Conservation (phyloP, 2,329 filamentous ascomycete genomes). For the Apiospora sp. region DNA sequence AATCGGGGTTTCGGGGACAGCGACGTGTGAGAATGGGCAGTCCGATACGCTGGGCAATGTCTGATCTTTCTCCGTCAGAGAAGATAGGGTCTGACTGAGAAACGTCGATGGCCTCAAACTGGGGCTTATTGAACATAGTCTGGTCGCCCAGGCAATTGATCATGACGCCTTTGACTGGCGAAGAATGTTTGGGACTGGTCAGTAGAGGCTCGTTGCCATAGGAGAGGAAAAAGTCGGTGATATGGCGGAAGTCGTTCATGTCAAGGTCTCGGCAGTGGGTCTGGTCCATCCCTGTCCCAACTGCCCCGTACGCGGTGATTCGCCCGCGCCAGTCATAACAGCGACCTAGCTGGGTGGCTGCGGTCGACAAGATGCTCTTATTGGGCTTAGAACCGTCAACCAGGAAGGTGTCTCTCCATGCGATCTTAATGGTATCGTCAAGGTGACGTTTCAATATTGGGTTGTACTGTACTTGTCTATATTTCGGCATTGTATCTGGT, state of each 20-base stretch:
- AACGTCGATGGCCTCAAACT: slow-evolving; percentile 31
- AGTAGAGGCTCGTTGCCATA: neutral
- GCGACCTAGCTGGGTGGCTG: slow-evolving; percentile 18
- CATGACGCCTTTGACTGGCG: slow-evolving; percentile 28
- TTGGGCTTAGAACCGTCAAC: slow-evolving; percentile 28
- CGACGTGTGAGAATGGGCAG: slow-evolving; percentile 29
- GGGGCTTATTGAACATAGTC: slow-evolving; percentile 29
- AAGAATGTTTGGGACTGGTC: too few species aligned
- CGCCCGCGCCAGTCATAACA: slow-evolving; percentile 30
- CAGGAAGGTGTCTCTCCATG: slow-evolving; percentile 8
- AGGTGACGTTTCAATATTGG: neutral
- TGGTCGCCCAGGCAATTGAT: slow-evolving; percentile 33
- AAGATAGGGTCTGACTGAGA: slow-evolving; percentile 25
- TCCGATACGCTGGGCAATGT: slow-evolving; percentile 31
- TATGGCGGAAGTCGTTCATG: slow-evolving; percentile 35
- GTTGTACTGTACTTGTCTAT: neutral
- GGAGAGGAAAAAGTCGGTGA: slow-evolving; percentile 29
- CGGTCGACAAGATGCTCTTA: slow-evolving; percentile 25
- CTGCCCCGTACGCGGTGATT: slow-evolving; percentile 21
- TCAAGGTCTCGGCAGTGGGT: slow-evolving; percentile 30
- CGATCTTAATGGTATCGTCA: slow-evolving; percentile 22
- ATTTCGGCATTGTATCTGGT: neutral
- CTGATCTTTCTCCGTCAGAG: slow-evolving; percentile 25
- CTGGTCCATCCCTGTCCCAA: neutral
- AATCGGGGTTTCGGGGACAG: neutral